Conservation (phyloP, 495 filamentous ascomycete species). For the Apodospora peruviana region DNA sequence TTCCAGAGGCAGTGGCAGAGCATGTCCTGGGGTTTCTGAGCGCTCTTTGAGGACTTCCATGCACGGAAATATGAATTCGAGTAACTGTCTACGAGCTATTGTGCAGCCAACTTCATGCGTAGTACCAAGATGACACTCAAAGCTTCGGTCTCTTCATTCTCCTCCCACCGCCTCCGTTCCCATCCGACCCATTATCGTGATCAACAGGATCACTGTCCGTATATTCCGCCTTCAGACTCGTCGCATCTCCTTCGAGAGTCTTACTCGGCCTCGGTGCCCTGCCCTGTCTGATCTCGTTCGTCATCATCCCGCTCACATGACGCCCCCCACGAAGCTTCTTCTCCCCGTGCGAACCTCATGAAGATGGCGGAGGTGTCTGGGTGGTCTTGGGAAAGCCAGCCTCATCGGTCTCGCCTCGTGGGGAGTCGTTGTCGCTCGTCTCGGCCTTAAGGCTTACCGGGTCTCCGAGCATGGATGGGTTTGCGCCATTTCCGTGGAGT, state of each 20-base stretch:
- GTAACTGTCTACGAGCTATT: too few species aligned
- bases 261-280: too few species aligned
- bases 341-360: constrained; percentile 12
- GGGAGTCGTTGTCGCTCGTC: constrained; percentile 18
- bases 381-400: not conserved
- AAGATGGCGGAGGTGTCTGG: constrained; percentile 4
- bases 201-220: too few species aligned
- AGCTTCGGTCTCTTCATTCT: too few species aligned
- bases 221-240: too few species aligned
- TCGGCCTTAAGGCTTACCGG: constrained; percentile 38
- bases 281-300: constrained; percentile 8
- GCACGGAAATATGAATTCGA: too few species aligned
- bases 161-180: too few species aligned
- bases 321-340: constrained; percentile 11
- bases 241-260: too few species aligned
- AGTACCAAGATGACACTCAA: too few species aligned
- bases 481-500: constrained; percentile 27
- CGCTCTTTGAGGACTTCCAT: not conserved
- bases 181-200: too few species aligned
- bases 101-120: too few species aligned
- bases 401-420: not conserved
- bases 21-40: not conserved
- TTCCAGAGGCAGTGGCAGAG: not conserved
- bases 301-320: constrained; percentile 13
- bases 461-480: constrained; percentile 37